A percentile compares a stretch with the other conserved stretches of the same genome.
Evolutionary conservation across 2,329 filamentous ascomycete genomes (phyloP).

Genomic region (Hymenoscyphus scutula): DNA sequence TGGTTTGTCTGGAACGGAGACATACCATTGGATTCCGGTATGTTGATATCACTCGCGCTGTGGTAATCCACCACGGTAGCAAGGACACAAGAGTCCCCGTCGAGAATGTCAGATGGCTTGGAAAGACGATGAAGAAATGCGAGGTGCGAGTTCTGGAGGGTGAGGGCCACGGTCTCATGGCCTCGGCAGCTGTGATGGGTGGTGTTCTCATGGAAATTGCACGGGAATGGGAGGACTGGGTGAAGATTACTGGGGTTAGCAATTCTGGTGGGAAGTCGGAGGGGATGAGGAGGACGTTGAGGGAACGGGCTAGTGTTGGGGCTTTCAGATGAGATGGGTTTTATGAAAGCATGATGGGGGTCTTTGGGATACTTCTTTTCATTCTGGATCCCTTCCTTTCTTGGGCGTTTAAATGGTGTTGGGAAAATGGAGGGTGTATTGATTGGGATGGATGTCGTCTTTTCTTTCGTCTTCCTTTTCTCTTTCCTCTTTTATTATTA

Average conservation of each 20-base stretch:
- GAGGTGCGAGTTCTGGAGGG: slow-evolving; percentile 88
- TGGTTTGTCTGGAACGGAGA: slow-evolving; percentile 87
- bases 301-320: slow-evolving; percentile 34
- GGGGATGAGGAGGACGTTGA: slow-evolving; percentile 26
- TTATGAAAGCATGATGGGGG: background rate
- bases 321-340: slow-evolving; percentile 30
- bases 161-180: slow-evolving; percentile 95
- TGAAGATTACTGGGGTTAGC: slow-evolving; percentile 51
- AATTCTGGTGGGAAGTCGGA: slow-evolving; percentile 28
- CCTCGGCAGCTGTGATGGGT: slow-evolving; percentile 88
- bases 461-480: background rate
- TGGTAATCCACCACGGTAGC: slow-evolving; percentile 92
- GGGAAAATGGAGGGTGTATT: background rate
- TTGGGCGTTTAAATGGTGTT: background rate
- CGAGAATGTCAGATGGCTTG: slow-evolving; percentile 93
- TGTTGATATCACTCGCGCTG: slow-evolving; percentile 86
- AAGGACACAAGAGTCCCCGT: slow-evolving; percentile 89
- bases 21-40: slow-evolving; percentile 95
- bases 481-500: background rate
- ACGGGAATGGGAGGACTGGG: slow-evolving; percentile 90
- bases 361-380: background rate
- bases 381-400: background rate
- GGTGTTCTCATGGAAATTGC: slow-evolving; percentile 92
- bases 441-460: background rate
- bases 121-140: slow-evolving; percentile 88